Evolutionary conservation across 805 yeast species (phyloP).

Genomic region (Wickerhamiella bombiphila): DNA sequence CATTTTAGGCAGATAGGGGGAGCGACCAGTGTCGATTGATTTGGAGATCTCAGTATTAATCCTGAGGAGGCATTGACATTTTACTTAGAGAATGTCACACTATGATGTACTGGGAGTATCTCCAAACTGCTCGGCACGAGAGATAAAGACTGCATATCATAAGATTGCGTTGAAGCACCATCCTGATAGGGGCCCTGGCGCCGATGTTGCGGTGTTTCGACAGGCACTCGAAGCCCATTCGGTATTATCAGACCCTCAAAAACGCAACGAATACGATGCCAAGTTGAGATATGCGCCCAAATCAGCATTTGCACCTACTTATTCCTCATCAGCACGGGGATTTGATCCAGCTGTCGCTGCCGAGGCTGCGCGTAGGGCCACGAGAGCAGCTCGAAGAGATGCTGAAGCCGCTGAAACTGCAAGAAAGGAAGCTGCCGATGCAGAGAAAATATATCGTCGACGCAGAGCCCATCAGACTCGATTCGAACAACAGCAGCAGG

Average conservation of each 20-base stretch:
- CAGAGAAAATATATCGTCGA: not conserved
- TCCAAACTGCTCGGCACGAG: slow-evolving; percentile 14
- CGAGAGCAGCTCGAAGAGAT: not conserved
- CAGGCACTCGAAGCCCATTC: slow-evolving; percentile 24
- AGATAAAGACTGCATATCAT: slow-evolving; percentile 27
- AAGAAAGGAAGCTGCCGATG: not conserved
- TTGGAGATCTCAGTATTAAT: too few relatives aligned
- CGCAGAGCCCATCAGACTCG: not conserved
- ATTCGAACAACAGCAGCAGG: not conserved
- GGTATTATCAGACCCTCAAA: slow-evolving; percentile 19
- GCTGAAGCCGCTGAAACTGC: not conserved
- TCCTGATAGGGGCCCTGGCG: slow-evolving; percentile 27
- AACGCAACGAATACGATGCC: slow-evolving; percentile 24
- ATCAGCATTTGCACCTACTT: too few relatives aligned
- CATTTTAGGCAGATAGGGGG: too few relatives aligned
- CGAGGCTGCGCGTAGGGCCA: not conserved
- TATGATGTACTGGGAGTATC: slow-evolving; percentile 23
- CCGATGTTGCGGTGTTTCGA: slow-evolving; percentile 23
- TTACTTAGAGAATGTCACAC: slow-evolving; percentile 11
- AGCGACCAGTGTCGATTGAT: too few relatives aligned
- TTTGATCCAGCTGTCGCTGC: too few relatives aligned
- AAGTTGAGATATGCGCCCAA: too few relatives aligned
- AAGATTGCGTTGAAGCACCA: slow-evolving; percentile 27
- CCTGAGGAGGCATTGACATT: too few relatives aligned
- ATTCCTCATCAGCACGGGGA: too few relatives aligned